phyloP scores from a whole-genome alignment of 805 yeast species.

The Metschnikowia continentalis region DNA sequence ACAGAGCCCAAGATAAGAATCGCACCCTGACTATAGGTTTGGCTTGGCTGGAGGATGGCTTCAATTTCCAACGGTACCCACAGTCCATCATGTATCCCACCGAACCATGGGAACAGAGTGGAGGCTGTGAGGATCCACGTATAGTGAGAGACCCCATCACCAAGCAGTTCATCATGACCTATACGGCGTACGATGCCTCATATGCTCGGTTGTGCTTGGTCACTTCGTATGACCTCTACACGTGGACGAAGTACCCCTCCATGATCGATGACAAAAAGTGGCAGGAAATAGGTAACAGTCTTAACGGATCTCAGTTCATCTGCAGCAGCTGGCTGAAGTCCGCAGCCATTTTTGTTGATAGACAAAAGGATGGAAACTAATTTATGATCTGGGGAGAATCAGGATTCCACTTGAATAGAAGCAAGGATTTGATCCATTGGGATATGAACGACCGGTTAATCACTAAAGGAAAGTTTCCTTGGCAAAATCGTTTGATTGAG shows the following conservation, averaged over 20 bases:
- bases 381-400: conserved; percentile 45
- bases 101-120: conserved; percentile 37
- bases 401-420: conserved; percentile 33
- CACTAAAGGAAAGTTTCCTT: conserved; percentile 25
- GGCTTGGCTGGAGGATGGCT: conserved; percentile 41
- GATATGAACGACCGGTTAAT: conserved; percentile 20
- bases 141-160: conserved; percentile 35
- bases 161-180: conserved; percentile 35
- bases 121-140: conserved; percentile 43
- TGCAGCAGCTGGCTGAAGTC: conserved; percentile 39
- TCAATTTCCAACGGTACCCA: conserved; percentile 26
- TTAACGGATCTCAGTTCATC: conserved; percentile 23
- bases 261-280: conserved; percentile 25
- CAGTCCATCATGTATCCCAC: conserved; percentile 34
- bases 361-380: conserved; percentile 29
- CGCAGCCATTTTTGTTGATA: conserved; percentile 37
- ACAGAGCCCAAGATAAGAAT: conserved; percentile 36
- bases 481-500: conserved; percentile 37
- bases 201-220: conserved; percentile 40
- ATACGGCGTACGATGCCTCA: conserved; percentile 35
- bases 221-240: conserved; percentile 30
- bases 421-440: conserved; percentile 35
- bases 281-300: conserved; percentile 29
- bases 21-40: conserved; percentile 35
- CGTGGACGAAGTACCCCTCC: conserved; percentile 38